phyloP scores from a whole-genome alignment of 1,139 yeast species.

The Candida gigantensis region DNA sequence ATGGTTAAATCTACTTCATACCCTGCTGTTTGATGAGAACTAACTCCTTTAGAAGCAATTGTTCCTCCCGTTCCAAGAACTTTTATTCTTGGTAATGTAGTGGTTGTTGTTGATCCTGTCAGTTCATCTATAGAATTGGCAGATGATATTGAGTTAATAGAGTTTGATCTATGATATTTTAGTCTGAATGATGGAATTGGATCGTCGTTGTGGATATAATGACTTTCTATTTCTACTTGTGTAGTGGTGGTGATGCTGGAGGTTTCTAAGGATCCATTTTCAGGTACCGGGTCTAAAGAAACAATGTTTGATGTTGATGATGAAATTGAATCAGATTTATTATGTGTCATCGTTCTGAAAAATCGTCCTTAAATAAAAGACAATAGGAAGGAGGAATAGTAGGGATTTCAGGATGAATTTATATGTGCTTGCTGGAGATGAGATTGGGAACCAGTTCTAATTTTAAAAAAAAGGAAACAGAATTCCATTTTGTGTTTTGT shows the following conservation, averaged over 20 bases:
- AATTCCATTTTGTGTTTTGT: neutral
- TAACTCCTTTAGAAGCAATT: constrained; percentile 63
- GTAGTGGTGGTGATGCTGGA: no score
- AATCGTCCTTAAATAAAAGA: no score
- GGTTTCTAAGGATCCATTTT: neutral
- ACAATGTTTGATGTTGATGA: neutral
- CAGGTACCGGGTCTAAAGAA: neutral
- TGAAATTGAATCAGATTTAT: neutral
- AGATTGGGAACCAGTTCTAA: no score
- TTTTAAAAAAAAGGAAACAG: neutral
- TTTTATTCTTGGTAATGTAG: constrained; percentile 51
- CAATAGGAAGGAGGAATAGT: no score
- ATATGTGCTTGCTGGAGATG: constrained; percentile 1
- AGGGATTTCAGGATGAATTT: no score
- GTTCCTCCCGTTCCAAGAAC: constrained; percentile 76
- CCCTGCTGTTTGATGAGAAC: constrained; percentile 64
- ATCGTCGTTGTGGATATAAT: neutral
- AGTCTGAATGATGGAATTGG: constrained; percentile 15
- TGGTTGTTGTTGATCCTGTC: no score
- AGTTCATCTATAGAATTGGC: constrained; percentile 1
- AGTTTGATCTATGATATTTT: constrained; percentile 18
- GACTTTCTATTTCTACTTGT: constrained; percentile 5
- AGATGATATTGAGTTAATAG: constrained; percentile 12
- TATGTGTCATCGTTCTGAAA: neutral
- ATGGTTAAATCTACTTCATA: constrained; percentile 67